Base-by-base conservation (phyloP, 768 basidiomycete genomes). In the Hygrocybe punicea region DNA sequence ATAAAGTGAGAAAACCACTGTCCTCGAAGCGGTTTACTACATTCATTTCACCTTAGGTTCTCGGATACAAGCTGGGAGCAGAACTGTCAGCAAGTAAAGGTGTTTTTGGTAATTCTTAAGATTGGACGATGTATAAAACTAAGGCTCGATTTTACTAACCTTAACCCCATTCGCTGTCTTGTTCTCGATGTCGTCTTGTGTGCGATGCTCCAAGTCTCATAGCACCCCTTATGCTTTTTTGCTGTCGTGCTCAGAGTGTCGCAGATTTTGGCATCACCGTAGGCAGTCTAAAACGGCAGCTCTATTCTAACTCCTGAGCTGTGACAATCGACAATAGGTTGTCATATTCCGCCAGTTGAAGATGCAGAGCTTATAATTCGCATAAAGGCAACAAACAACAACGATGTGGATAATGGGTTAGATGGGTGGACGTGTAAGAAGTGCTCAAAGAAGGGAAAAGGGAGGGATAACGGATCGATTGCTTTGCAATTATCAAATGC, bases 1-100 rank as follows among this genome's bases (percentile, higher is more conserved):
- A 96, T 60, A 92, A 87, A 80, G 92, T 90, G 55, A 10, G 76
- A 44, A 35, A 21, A 50, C 48, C n/a, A 13, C 54, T 55, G 46
- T 29, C n/a, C 34, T 51, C 4, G 9, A 21, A 24, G 42, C 7
- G 57, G 10, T 35, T 17, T 61, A 11, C 55, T 29, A 17, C n/a
- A 39, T 17, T 11, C 37, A 37, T 3, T 39, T 21, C 6, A 1
- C 42, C 37, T 19, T 42, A 69, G 68, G 68, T 67, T 23, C 58
- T 68, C 14, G 67, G 69, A 13, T 70, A 69, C 48, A 69, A 69
- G 55, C 71, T 85, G 34, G 84, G 84, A 16, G 81, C 81, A 8
- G 84, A 85, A 67, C 69, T 85, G 39, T 53, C 67, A 4, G 65
- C 67, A 23, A 66, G 60, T 45, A 68, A 68, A 49, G 63, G 62